phyloP scores from a whole-genome alignment of 805 yeast species.

The Sungouiella thailandica region DNA sequence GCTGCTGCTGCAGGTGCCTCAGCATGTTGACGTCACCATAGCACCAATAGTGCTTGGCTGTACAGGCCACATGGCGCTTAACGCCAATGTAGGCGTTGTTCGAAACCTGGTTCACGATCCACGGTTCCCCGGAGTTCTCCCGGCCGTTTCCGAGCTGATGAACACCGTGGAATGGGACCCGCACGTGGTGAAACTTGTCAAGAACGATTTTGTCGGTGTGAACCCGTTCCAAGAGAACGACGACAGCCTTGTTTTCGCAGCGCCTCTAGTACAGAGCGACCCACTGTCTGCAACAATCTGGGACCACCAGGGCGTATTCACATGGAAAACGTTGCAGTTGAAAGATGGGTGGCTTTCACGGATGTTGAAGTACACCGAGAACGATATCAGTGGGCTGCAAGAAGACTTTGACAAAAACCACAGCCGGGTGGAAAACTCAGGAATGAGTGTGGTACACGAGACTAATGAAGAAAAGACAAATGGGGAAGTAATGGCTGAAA shows the following conservation, averaged over 20 bases:
- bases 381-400: too few species aligned
- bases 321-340: not conserved
- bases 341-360: not conserved
- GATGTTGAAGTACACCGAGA: not conserved
- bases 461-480: not conserved
- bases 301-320: not conserved
- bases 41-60: not conserved
- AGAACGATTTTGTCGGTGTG: conserved; percentile 1
- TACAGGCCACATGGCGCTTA: not conserved
- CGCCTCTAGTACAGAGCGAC: not conserved
- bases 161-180: not conserved
- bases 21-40: not conserved
- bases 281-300: not conserved
- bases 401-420: too few species aligned
- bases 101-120: not conserved
- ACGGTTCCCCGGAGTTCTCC: not conserved
- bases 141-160: not conserved
- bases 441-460: too few species aligned
- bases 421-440: too few species aligned
- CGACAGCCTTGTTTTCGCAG: not conserved
- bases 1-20: not conserved
- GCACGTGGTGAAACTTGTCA: not conserved
- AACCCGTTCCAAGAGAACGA: conserved; percentile 1
- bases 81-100: not conserved
- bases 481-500: not conserved